These are phyloP conservation scores for Lavandula angustifolia DNA, from an alignment of 257 asterid species.

Conservation along the genomic window DNA sequence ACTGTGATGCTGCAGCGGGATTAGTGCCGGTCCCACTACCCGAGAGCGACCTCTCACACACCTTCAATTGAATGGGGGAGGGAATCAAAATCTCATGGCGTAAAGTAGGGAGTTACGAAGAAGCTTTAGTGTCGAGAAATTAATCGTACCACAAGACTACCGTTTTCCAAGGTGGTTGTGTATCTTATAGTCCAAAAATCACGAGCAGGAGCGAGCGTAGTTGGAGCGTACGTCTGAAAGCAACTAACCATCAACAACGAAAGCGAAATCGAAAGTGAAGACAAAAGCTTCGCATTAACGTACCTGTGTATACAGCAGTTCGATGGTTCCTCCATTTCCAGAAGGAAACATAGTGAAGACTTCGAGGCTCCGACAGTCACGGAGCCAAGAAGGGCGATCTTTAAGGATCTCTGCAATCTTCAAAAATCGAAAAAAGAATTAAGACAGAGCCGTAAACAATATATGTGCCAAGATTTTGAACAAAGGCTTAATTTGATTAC, in stretches of 20 bases:
- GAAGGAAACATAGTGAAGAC: constrained; percentile 89
- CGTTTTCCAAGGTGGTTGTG: constrained; percentile 85
- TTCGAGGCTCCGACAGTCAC: constrained; percentile 92
- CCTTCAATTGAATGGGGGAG: constrained; percentile 41
- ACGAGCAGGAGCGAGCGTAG: constrained; percentile 93
- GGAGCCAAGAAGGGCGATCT: constrained; percentile 95
- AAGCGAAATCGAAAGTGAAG: neutral
- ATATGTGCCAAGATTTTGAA: neutral
- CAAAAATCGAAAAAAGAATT: constrained; percentile 1
- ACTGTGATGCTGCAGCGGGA: constrained; percentile 74
- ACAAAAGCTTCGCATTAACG: neutral
- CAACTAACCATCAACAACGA: neutral
- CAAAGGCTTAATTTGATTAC: constrained; percentile 33
- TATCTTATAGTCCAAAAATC: constrained; percentile 99
- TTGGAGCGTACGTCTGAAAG: constrained; percentile 87
- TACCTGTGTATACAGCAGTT: constrained; percentile 89
- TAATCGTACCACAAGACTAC: constrained; percentile 84
- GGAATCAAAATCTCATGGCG: constrained; percentile 16
- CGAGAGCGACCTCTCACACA: constrained; percentile 91
- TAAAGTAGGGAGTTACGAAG: neutral
- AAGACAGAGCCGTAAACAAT: neutral
- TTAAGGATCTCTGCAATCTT: constrained; percentile 98
- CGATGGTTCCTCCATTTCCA: constrained; percentile 93
- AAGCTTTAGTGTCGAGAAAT: too few species aligned
- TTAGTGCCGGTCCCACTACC: constrained; percentile 90